These are phyloP conservation scores for Prunus salicina DNA, from an alignment of 306 rosid genomes.

Conservation along the genomic window DNA sequence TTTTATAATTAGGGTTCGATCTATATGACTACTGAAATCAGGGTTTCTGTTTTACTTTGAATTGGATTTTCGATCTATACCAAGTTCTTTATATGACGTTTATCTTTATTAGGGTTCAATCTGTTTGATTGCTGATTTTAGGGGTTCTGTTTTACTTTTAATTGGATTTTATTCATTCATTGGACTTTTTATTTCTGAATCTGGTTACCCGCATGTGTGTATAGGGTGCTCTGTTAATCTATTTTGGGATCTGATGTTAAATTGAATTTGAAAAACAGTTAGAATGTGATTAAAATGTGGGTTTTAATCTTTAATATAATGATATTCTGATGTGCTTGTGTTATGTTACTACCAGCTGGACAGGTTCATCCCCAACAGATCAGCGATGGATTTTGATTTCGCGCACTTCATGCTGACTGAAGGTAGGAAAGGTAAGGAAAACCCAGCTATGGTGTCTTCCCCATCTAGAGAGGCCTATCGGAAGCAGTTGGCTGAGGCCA, in stretches of 20 bases:
- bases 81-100: too few species aligned
- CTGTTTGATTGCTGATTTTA: too few species aligned
- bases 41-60: not conserved
- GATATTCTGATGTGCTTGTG: not conserved
- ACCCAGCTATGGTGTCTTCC: conserved; percentile 41
- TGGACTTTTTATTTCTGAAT: not conserved
- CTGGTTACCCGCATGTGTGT: not conserved
- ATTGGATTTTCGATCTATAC: not conserved
- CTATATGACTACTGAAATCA: not conserved
- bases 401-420: conserved; percentile 35
- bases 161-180: not conserved
- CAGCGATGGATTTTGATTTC: conserved; percentile 40
- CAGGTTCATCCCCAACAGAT: conserved; percentile 37
- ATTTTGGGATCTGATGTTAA: not conserved
- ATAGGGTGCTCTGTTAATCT: not conserved
- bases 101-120: too few species aligned
- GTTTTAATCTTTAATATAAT: not conserved
- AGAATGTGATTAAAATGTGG: not conserved
- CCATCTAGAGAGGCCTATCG: conserved; percentile 59
- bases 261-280: not conserved
- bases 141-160: too few species aligned
- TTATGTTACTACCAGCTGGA: conserved; percentile 26
- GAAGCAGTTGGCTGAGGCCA: conserved; percentile 54
- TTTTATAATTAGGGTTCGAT: not conserved
- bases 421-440: conserved; percentile 50